phyloP scores from a whole-genome alignment of 2,329 filamentous ascomycete species.

The Stemphylium lycopersici region DNA sequence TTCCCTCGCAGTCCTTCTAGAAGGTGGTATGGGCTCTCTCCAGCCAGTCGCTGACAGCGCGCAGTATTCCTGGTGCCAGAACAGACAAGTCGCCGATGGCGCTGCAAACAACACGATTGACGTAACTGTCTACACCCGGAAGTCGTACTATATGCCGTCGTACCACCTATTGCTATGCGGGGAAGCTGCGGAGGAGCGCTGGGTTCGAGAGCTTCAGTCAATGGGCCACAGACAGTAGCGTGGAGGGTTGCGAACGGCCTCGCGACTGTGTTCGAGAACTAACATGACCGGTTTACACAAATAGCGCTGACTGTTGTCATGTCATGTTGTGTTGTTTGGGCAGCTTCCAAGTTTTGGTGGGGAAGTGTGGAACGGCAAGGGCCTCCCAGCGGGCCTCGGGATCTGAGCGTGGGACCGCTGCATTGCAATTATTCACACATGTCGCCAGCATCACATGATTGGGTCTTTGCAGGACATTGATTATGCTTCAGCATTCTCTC shows the following conservation, averaged over 20 bases:
- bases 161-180: slow-evolving; percentile 24
- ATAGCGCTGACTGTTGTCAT: slow-evolving; percentile 26
- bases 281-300: slow-evolving; percentile 19
- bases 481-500: slow-evolving; percentile 1
- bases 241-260: slow-evolving; percentile 16
- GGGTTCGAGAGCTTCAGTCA: slow-evolving; percentile 18
- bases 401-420: not conserved
- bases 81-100: not conserved
- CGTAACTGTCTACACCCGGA: slow-evolving; percentile 8
- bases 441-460: slow-evolving; percentile 2
- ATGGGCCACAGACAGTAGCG: slow-evolving; percentile 20
- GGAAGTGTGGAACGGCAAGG: slow-evolving; percentile 21
- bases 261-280: slow-evolving; percentile 13
- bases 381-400: slow-evolving; percentile 9
- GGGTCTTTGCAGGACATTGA: not conserved
- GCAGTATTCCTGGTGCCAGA: slow-evolving; percentile 3
- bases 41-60: slow-evolving; percentile 9
- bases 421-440: not conserved
- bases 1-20: slow-evolving; percentile 39
- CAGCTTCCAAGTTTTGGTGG: slow-evolving; percentile 18
- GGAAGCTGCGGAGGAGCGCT: slow-evolving; percentile 25
- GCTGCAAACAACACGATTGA: slow-evolving; percentile 1
- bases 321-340: slow-evolving; percentile 28
- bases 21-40: slow-evolving; percentile 20
- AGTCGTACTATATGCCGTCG: slow-evolving; percentile 6